Percentiles rank a stretch among this genome's conserved stretches.
Conservation (phyloP, 257 asterid genomes). For the Nicotiana obtusifolia region DNA sequence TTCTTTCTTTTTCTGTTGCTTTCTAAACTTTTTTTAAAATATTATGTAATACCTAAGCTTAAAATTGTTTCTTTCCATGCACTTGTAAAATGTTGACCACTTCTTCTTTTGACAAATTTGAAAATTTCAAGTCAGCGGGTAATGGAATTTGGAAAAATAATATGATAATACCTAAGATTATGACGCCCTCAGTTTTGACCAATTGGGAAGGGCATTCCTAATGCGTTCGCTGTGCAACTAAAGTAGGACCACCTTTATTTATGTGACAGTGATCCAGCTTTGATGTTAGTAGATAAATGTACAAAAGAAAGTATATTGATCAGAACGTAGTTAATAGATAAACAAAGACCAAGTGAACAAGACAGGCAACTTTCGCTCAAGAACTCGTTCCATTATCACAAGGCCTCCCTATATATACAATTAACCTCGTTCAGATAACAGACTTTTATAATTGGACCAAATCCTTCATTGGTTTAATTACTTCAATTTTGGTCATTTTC, state of each 20-base stretch:
- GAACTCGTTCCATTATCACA: neutral
- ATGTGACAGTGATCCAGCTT: neutral
- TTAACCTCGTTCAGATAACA: too few species aligned
- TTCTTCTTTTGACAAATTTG: neutral
- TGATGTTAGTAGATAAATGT: too few species aligned
- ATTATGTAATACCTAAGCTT: too few species aligned
- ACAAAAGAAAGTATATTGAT: neutral
- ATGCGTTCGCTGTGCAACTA: neutral
- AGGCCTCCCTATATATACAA: neutral
- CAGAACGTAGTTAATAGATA: neutral
- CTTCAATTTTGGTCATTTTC: neutral
- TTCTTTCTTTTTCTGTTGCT: too few species aligned
- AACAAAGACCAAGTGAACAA: neutral
- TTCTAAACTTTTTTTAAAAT: too few species aligned
- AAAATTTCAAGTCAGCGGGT: neutral
- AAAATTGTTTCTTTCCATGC: too few species aligned
- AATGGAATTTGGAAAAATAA: neutral
- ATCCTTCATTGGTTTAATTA: neutral
- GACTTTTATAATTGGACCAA: neutral
- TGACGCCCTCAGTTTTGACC: neutral
- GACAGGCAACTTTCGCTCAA: neutral
- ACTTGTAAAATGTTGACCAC: neutral
- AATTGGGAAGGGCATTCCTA: neutral
- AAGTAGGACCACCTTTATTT: neutral
- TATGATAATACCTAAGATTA: neutral